Evolutionary conservation across 2,329 filamentous ascomycete species (phyloP), one percentile per base, ranked within the genome.

Genomic region (Thermothelomyces thermophilus): DNA sequence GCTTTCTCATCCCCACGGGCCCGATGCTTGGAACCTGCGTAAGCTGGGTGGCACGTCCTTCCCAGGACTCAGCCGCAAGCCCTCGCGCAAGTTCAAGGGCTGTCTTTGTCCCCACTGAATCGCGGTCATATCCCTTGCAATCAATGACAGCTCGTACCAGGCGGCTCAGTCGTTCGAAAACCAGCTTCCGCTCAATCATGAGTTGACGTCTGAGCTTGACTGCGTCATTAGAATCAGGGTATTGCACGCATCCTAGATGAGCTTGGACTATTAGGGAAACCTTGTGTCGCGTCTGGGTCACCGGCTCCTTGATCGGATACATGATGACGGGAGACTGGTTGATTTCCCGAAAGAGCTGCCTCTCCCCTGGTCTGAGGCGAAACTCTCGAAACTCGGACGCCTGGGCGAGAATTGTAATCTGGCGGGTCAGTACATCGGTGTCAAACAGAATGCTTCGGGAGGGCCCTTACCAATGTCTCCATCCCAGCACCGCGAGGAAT

Each of bases 1-100:
- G 75, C 63, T 86, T 93, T 33, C 84, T 78, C 56, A 87, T 82
- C n/a, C 80, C 78, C 1, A 83, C 87, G 4, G 81, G 72, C 0
- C 93, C 93, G 53, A 97, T 79, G 2, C 82, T 79, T 0, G 87
- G 81, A 1, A 98, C 76, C 64, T 97, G 91, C 53, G 86, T 85
- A 61, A 98, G 77, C 58, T 96, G 87, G 19, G 85, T 73, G 0
- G 87, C 80, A 2, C 83, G 86, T 30, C 86, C 82, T 61, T 98
- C 93, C 93, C 90, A 95, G 1, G 75, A 73, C 1, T 77, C 79
- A 2, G 90, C 86, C 19, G 80, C 77, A 45, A 97, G 70, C 56
- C 87, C 89, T 50, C 91, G 77, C 41, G 85, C 77, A 5, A 97
- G 75, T 61, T 91, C 86, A 1, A 97, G 74, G 5, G 85, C 85